Percentiles rank a stretch among this genome's conserved stretches.
Conservation (phyloP, 208 protist genomes). For the Trypanosoma brucei region DNA sequence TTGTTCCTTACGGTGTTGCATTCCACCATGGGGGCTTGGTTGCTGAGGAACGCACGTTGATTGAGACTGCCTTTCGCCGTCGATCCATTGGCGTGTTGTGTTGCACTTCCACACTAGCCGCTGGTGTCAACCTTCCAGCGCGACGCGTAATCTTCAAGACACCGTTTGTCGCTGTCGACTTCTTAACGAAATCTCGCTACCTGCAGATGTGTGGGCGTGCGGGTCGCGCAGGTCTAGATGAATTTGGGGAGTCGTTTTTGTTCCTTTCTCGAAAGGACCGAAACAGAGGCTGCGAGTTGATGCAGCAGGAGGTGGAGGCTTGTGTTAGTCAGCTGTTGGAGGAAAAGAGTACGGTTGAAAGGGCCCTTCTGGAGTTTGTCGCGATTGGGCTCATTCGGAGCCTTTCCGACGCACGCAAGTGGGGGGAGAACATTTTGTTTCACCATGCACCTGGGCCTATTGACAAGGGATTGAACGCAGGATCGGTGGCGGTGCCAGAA, state of each 20-base stretch:
- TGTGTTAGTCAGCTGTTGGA: constrained; percentile 50
- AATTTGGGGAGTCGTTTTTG: constrained; percentile 83
- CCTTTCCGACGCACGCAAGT: constrained; percentile 30
- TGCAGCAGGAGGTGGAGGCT: constrained; percentile 40
- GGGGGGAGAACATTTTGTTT: constrained; percentile 45
- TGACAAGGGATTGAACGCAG: constrained; percentile 21
- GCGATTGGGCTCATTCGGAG: constrained; percentile 57
- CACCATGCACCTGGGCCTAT: constrained; percentile 42
- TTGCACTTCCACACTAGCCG: constrained; percentile 91
- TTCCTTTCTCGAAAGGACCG: constrained; percentile 45
- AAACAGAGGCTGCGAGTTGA: constrained; percentile 35
- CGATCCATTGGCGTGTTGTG: constrained; percentile 74
- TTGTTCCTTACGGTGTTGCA: constrained; percentile 75
- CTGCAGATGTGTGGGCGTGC: constrained; percentile 84
- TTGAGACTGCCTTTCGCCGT: constrained; percentile 76
- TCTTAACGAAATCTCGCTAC: constrained; percentile 71
- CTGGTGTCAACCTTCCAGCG: constrained; percentile 91
- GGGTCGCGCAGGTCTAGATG: constrained; percentile 72
- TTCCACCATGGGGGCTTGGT: constrained; percentile 89
- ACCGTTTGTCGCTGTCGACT: constrained; percentile 61
- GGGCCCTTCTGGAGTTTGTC: constrained; percentile 78
- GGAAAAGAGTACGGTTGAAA: constrained; percentile 35
- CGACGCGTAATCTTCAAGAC: constrained; percentile 84
- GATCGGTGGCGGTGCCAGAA: constrained; percentile 8
- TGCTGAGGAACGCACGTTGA: constrained; percentile 69